Evolutionary conservation across 164 flowering plant species (phyloP), one percentile per base, ranked within the genome.

Genomic region (Nymphaea thermarum): DNA sequence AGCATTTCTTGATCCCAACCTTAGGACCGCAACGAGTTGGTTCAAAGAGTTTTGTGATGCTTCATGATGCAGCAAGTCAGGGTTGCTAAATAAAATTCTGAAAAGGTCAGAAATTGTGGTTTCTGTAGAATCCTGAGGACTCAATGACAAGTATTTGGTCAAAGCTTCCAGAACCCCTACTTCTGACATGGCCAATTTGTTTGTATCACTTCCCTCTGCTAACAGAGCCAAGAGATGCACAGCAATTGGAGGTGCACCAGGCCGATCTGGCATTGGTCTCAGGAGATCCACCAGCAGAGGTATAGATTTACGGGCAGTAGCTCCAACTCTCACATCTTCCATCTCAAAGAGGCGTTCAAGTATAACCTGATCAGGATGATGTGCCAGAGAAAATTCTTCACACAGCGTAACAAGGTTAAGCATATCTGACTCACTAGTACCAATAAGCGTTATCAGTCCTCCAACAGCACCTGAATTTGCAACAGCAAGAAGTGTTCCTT

Each of bases 121-220:
- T 75, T 91, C 97, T 15, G 85, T 80, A 43, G 84, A 79, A 74
- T 88, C 95, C 74, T 85, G 93, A 66, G 97, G 95, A 78, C 95
- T 83, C 77, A 91, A 71, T 65, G 95, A 91, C 42, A 91, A 77
- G 78, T 91, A 91, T 63, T 82, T 89, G 4, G 88, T 78, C 64
- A 91, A 70, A 69, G 91, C 91, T 81, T 91, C 97, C 67, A 91
- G 69, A 66, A 83, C 97, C 73, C 97, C 97, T 73, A 95, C 84
- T 73, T 91, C 97, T 65, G 93, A 95, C 86, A 89, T 86, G n/a
- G 81, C 70, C 67, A 85, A 70, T 73, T 91, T 91, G 74, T 88
- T 88, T 62, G 83, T 68, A 71, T 91, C 95, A 82, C 78, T 86
- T 68, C 83, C 95, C 71, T 86, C 88, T 17, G 93, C 97, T 73